Evolutionary conservation across 495 filamentous ascomycete genomes (phyloP).

Genomic region (Penicillium daleae): DNA sequence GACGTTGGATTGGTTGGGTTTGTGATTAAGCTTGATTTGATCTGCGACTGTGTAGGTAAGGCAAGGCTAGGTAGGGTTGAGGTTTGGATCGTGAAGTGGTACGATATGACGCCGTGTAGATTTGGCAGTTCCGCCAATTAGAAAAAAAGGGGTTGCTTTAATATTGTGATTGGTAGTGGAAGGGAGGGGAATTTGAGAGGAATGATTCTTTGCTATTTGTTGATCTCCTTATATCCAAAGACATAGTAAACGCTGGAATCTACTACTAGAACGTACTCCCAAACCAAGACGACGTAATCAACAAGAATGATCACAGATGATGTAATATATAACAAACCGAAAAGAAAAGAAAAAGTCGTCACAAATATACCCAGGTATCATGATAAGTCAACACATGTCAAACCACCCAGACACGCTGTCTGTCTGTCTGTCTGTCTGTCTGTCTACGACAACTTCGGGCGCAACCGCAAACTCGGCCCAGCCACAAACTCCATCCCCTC

Average conservation of each 20-base stretch:
- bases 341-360: neutral
- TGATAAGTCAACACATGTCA: constrained; percentile 7
- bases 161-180: neutral
- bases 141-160: too few species aligned
- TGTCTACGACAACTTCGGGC: constrained; percentile 30
- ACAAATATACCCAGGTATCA: constrained; percentile 7
- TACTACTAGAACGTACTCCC: neutral
- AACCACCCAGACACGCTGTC: neutral
- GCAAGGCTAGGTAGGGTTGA: neutral
- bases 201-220: neutral
- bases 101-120: neutral
- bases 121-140: neutral
- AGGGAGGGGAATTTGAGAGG: neutral
- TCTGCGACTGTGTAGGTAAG: too few species aligned
- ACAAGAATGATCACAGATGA: neutral
- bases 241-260: neutral
- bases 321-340: neutral
- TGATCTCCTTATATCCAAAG: neutral
- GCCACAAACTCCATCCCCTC: constrained; percentile 39
- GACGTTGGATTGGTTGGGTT: neutral
- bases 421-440: neutral
- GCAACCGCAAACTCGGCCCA: constrained; percentile 29
- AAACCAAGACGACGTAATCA: neutral
- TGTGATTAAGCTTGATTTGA: neutral
- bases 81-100: neutral